Percentiles rank a stretch among this genome's conserved stretches.
Evolutionary conservation across 306 rosid species (phyloP).

Genomic region (Sesbania bispinosa): DNA sequence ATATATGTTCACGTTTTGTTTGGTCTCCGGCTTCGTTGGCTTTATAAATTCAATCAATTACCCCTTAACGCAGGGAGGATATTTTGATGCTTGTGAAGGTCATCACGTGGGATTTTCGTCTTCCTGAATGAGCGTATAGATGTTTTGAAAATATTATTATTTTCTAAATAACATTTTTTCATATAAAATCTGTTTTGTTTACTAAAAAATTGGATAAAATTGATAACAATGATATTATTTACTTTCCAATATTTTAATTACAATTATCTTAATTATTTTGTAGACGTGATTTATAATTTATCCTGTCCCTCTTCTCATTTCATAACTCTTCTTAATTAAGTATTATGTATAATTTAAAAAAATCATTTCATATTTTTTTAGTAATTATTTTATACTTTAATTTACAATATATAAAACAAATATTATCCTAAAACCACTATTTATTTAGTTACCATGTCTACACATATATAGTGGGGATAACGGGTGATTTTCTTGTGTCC

Average conservation of each 20-base stretch:
- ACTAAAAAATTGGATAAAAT: neutral
- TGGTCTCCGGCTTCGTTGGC: neutral
- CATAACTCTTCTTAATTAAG: neutral
- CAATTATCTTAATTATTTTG: neutral
- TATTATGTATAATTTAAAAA: neutral
- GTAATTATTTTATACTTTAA: neutral
- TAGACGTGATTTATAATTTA: neutral
- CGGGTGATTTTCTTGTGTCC: neutral
- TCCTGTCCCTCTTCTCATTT: neutral
- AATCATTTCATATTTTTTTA: neutral
- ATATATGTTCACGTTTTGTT: neutral
- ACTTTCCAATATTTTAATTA: neutral
- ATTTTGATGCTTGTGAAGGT: neutral
- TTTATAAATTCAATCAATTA: neutral
- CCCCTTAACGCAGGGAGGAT: neutral
- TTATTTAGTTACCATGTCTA: neutral
- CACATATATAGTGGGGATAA: neutral
- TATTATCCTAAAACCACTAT: too few relatives aligned
- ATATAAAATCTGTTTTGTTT: too few relatives aligned
- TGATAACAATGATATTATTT: neutral
- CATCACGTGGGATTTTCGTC: neutral
- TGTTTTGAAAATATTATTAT: neutral
- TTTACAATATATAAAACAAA: neutral
- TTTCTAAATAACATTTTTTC: too few relatives aligned
- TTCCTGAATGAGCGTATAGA: neutral